Base-by-base conservation (phyloP, 208 protist species). In the Trypanosoma brucei region DNA sequence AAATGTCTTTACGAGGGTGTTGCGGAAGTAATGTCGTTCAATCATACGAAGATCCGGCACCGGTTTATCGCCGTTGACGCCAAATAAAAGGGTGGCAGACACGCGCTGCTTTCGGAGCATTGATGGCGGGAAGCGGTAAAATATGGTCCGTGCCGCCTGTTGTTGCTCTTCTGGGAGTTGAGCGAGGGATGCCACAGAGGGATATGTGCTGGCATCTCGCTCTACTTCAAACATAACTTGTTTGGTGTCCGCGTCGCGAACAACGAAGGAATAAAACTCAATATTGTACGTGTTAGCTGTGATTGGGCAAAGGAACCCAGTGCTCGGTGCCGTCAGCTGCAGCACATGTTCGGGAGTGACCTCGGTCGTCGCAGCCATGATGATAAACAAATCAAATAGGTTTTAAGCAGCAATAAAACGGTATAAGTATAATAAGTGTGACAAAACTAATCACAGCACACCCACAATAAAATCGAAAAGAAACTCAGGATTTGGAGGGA, bases 21-120 rank as follows among this genome's bases (percentile, higher is more conserved):
- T 86, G 11, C 91, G 78, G 72, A 98, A 98, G 77, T 98, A 98
- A 76, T 98, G 94, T 11, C 97, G 91, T 79, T 98, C 97, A 62
- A 98, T 97, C 95, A 98, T 98, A 62, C 96, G 84, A 65, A 98
- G 97, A 66, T 83, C 92, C 45, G 72, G 78, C 2, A 98, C 85
- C 3, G 91, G 82, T 46, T 80, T 69, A 68, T 96, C 75, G 1
- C 83, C 76, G 51, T 93, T 97, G 13, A 98, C 81, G 30, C 80
- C 80, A 71, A 98, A 98, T 11, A 91, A 76, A 22, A 98, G 78
- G 69, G 83, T 92, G 9, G 95, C 95, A 35, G 88, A 92, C 45
- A 98, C 75, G 30, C 76, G 78, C 31, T 77, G 68, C 31, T 79
- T 63, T 11, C 68, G 62, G 6, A 98, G 77, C 46, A 98, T 88